These are phyloP conservation scores for Brassica nigra DNA, from an alignment of 345 rosid genomes.

Conservation along the genomic window DNA sequence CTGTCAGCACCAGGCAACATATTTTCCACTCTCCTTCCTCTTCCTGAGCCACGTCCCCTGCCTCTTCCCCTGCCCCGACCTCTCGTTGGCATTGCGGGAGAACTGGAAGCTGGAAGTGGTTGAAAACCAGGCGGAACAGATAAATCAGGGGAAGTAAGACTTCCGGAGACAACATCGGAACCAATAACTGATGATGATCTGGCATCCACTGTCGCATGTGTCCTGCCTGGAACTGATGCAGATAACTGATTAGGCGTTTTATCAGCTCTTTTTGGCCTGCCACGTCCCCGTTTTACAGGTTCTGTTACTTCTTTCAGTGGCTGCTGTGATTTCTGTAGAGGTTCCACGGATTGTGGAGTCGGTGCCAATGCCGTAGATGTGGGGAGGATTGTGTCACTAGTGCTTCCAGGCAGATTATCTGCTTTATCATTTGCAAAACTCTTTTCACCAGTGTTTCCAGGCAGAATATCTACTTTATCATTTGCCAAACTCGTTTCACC, in stretches of 20 bases:
- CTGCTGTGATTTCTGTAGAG: constrained; percentile 31
- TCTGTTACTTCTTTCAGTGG: constrained; percentile 61
- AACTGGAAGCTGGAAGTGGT: constrained; percentile 38
- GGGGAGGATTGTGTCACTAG: constrained; percentile 16
- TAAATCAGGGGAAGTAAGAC: constrained; percentile 32
- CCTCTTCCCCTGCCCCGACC: constrained; percentile 46
- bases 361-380: constrained; percentile 31
- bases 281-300: constrained; percentile 93
- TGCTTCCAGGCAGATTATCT: constrained; percentile 17
- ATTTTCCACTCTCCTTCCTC: constrained; percentile 30
- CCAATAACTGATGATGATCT: constrained; percentile 40
- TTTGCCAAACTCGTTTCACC: constrained; percentile 19
- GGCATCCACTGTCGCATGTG: constrained; percentile 45
- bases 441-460: constrained; percentile 34
- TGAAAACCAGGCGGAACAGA: constrained; percentile 43
- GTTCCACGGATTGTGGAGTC: constrained; percentile 24
- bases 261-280: constrained; percentile 82
- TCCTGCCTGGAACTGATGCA: constrained; percentile 37
- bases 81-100: constrained; percentile 37
- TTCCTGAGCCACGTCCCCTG: constrained; percentile 35
- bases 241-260: constrained; percentile 47
- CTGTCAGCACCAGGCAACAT: constrained; percentile 32
- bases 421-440: constrained; percentile 48
- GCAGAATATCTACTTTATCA: constrained; percentile 16
- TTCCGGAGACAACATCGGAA: constrained; percentile 37